Conservation (phyloP, 768 basidiomycete species). For the Suillus weaverae region DNA sequence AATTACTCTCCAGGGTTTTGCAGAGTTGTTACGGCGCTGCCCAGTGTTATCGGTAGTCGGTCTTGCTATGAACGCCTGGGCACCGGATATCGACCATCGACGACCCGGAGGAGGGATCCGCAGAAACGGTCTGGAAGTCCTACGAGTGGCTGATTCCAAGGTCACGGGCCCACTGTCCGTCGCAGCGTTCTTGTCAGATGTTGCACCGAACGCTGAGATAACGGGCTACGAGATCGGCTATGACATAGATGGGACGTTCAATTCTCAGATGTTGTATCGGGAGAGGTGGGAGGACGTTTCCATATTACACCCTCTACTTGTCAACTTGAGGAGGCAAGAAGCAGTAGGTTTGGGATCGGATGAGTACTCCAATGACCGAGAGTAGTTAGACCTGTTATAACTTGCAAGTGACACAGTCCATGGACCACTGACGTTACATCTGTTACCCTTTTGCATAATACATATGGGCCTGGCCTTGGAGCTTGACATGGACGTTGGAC, state of each 20-base stretch:
- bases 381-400: neutral
- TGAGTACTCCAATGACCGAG: neutral
- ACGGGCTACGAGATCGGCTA: neutral
- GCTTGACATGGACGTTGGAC: neutral
- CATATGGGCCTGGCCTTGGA: neutral
- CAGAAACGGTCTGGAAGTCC: neutral
- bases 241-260: neutral
- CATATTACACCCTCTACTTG: neutral
- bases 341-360: neutral
- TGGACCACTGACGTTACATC: neutral
- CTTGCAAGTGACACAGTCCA: neutral
- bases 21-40: slow-evolving; percentile 23
- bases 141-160: slow-evolving; percentile 2
- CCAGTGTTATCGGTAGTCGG: slow-evolving; percentile 12
- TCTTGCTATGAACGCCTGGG: neutral
- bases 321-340: slow-evolving; percentile 4
- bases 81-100: neutral
- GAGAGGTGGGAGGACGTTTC: slow-evolving; percentile 6
- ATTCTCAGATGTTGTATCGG: neutral
- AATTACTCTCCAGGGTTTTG: slow-evolving; percentile 25
- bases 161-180: neutral
- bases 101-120: neutral
- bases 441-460: neutral
- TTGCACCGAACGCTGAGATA: slow-evolving; percentile 4
- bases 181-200: slow-evolving; percentile 1